Base-by-base conservation (phyloP, 306 rosid species). In the Cucurbita maxima region DNA sequence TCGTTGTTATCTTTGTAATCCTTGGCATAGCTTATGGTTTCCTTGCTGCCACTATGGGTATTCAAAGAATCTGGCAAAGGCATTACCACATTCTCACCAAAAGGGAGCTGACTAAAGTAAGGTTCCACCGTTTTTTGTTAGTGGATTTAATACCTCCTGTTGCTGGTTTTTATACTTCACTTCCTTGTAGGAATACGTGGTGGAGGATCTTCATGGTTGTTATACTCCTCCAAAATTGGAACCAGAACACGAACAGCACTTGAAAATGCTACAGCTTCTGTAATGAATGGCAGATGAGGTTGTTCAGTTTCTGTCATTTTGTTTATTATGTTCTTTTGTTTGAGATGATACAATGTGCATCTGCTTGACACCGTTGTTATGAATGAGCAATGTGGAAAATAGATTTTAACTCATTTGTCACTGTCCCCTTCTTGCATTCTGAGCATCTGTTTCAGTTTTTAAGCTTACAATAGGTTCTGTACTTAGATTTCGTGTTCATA, bases 41-140 rank as follows among this genome's bases (percentile, higher is more conserved):
- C 80, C 99, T 95, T 57, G 97, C 97, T 16, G 84, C 96, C 50
- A 95, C 99, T 59, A 89, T 95, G 99, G 97, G 91, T 63, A 89
- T 91, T 79, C 99, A 95, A 82, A 88, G 97, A 87, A 95, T 95
- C 80, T 95, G 99, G 99, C 99, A 95, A 84, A 86, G 96, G 82
- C 99, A 95, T 84, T 95, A 95, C 84, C 97, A 95, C 78, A 91
- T 95, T 78, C 97, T 95, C 77, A 95, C 99, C 80, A 95, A 91
- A 86, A 88, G 90, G 82, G 97, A 95, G 82, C 97, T 95, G 78
- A 95, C 99, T 11, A 91, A 88, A 92, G 97, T 95, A 78, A 69
- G 43, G 30, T 30, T 75, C 25, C 10, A 11, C 12, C 67, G 37
- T 38, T 22, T 40, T 13, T 56, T 38, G 25, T 72, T 64, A 6